Conservation (phyloP, 1,284 basidiomycete species). For the Cerrena zonata region DNA sequence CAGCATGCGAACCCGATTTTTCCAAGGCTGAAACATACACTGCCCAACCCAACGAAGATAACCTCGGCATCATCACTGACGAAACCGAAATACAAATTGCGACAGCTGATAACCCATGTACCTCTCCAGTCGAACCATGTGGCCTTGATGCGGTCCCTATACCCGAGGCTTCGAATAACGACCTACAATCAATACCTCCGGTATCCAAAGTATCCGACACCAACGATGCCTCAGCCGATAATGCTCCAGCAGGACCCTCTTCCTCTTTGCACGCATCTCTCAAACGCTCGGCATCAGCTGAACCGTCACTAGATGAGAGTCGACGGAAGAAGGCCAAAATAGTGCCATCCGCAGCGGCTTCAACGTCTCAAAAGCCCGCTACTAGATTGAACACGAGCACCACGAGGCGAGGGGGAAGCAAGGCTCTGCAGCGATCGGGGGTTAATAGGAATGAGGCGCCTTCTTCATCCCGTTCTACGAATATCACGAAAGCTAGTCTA, state of each 20-base stretch:
- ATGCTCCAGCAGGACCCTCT: conserved; percentile 7
- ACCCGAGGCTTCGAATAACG: not conserved
- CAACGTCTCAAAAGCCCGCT: not conserved
- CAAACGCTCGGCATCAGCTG: conserved; percentile 25
- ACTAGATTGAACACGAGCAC: conserved; percentile 5
- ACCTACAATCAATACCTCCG: not conserved
- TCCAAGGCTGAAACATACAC: too few species aligned
- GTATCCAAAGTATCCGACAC: not conserved
- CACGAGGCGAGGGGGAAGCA: not conserved
- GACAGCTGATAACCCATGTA: too few species aligned
- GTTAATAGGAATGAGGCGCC: conserved; percentile 17
- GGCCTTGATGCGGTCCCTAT: not conserved
- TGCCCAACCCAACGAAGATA: too few species aligned
- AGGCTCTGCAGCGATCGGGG: conserved; percentile 17
- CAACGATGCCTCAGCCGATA: conserved; percentile 1
- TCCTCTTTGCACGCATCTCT: conserved; percentile 22
- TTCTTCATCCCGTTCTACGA: not conserved
- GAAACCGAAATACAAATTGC: too few species aligned
- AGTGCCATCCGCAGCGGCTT: not conserved
- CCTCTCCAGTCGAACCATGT: too few species aligned
- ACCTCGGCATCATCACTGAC: too few species aligned
- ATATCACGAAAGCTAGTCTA: not conserved
- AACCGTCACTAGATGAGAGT: conserved; percentile 14
- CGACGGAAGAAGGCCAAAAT: conserved; percentile 17
- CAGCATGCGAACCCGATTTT: too few species aligned